Base-by-base conservation (phyloP, 805 yeast species). In the Millerozyma miso region DNA sequence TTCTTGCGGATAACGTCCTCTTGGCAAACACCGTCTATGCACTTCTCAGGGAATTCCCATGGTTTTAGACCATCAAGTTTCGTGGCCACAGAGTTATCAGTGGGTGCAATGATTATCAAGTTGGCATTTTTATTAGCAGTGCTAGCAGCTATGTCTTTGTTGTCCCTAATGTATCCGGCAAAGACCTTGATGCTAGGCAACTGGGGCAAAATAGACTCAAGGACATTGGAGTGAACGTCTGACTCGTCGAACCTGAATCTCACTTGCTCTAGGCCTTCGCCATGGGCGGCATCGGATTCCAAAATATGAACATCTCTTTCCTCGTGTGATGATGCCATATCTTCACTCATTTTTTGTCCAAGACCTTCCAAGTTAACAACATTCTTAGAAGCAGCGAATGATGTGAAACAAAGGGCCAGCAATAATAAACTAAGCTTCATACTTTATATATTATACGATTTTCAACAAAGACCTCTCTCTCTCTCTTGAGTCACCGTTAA, bases 21-120 rank as follows among this genome's bases (percentile, higher is more conserved):
- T 17, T 70, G 67, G 17, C 56, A 53, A 1, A 58, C 57, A 26
- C 60, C 65, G 4, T 65, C 69, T 17, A 68, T 69, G 13, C 79
- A 66, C 4, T 67, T 53, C 5, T 55, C 58, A 0, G 95, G 95
- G 60, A 83, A 88, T 56, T 83, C 83, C 96, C 95, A 88, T 16
- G 96, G 96, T 58, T 87, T 88, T 38, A 82, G 55, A 1, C 69
- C 62, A 26, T 64, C 63, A 45, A 88, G 68, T 44, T 63, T 58
- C 13, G 41, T 38, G 15, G 49, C 43, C 17, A 70, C 54, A 3
- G 88, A 90, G 10, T 59, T 61, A 54, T 88, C 79, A 2, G 79
- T 68, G 5, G 96, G 96, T 2, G 95, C 87, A 54, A 88, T 74
- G 4, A 88, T 74, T 17, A 86, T 62, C 49, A 76, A 43, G 65